Evolutionary conservation across 108 stramenopile species (phyloP), one percentile per base, ranked within the genome.

Genomic region (Skeletonema tropicum): DNA sequence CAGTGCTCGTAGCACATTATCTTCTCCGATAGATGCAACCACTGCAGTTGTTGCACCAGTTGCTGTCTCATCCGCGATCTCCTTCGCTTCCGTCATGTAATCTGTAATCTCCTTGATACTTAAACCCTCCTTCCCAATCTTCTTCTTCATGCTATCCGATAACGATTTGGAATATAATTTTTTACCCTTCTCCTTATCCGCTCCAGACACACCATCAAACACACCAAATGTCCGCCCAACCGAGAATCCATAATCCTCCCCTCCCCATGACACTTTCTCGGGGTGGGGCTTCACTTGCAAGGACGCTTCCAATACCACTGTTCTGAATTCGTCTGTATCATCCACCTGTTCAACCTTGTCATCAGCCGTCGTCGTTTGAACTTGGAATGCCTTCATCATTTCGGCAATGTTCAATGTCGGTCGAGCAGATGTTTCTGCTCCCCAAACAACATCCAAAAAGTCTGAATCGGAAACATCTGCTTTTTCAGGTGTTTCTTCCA

Each of bases 141-240:
- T 55, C 41, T 81, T 84, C 68, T 88, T 88, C 83, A 93, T 86
- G 71, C 83, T 73, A 15, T 80, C 74, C 9, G 92, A 89, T 63
- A 96, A 69, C 15, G 75, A 85, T 49, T 76, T 66, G 57, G 92
- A 93, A 68, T 96, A 96, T 25, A 96, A 77, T 25, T 90, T 85
- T 17, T 90, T 81, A 6, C 91, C 92, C 30, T 88, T 79, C 19
- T 71, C 57, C 69, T 96, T 96, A 15, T 85, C 83, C 3, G 94
- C 94, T 19, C 94, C 92, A 13, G 91, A 91, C 13, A 96, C 94
- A 31, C 94, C 94, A 81, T 96, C 94, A 79, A 96, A 93, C 19
- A 96, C 84, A 60, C 94, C 94, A 84, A 96, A 96, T 5, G 83
- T 85, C 39, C 90, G 64, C 38, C 90, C 88, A 23, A 73, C 83